Evolutionary conservation across 1,284 basidiomycete species (phyloP).

Genomic region (Sporisorium iseilematis-ciliati): DNA sequence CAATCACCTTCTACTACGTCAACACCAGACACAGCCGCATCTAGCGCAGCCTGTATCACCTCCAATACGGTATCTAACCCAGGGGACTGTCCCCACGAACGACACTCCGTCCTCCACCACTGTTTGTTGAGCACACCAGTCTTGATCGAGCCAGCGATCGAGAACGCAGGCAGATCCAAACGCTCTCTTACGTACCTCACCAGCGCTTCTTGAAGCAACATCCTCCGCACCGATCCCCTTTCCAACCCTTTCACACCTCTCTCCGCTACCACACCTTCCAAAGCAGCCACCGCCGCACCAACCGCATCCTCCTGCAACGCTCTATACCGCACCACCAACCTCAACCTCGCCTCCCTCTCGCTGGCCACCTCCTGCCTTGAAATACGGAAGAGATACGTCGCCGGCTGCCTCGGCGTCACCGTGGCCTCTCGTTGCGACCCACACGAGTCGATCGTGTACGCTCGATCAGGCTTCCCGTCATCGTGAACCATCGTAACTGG

Average conservation of each 20-base stretch:
- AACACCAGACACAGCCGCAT: neutral
- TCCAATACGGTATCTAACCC: neutral
- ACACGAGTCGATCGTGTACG: slow-evolving; percentile 22
- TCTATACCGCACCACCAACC: slow-evolving; percentile 54
- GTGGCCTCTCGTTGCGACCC: slow-evolving; percentile 14
- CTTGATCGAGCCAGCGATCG: slow-evolving; percentile 33
- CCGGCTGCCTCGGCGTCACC: slow-evolving; percentile 58
- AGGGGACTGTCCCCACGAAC: slow-evolving; percentile 21
- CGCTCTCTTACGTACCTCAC: slow-evolving; percentile 26
- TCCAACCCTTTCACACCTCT: neutral
- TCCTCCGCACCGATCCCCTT: slow-evolving; percentile 7
- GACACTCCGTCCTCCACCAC: slow-evolving; percentile 33
- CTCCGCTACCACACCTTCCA: slow-evolving; percentile 12
- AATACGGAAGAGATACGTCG: slow-evolving; percentile 59
- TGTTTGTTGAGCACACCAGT: slow-evolving; percentile 20
- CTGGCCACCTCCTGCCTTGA: neutral
- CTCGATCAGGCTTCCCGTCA: neutral
- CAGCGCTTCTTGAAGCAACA: slow-evolving; percentile 30
- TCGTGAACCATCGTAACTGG: slow-evolving; percentile 35
- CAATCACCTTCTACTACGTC: slow-evolving; percentile 17
- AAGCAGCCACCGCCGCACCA: neutral
- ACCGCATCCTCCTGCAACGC: slow-evolving; percentile 55
- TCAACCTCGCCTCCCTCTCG: slow-evolving; percentile 12
- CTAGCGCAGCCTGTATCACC: slow-evolving; percentile 4
- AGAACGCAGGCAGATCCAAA: slow-evolving; percentile 42